Conservation (phyloP, 176 grass and related monocot genomes). For the Saccharum spontaneum region DNA sequence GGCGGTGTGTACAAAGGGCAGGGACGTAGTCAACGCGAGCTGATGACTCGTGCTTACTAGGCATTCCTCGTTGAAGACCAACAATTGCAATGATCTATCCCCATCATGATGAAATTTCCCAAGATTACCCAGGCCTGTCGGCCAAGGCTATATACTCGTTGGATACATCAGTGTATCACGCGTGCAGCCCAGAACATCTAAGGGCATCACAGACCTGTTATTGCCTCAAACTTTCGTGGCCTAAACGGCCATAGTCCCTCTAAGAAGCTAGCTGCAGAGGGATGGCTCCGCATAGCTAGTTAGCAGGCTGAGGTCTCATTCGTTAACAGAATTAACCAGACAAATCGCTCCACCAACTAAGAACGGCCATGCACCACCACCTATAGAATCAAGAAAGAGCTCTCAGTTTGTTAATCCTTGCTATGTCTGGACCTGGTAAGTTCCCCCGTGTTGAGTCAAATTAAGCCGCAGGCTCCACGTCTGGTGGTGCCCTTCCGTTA, state of each 20-base stretch:
- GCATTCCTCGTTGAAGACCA: constrained; percentile 76
- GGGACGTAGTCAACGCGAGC: too few relatives aligned
- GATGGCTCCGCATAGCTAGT: constrained; percentile 55
- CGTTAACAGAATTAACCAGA: constrained; percentile 73
- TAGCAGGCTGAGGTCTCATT: constrained; percentile 79
- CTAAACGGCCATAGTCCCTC: constrained; percentile 84
- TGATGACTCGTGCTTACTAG: constrained; percentile 55
- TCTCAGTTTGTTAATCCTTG: constrained; percentile 54
- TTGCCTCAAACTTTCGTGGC: constrained; percentile 86
- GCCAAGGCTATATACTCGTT: too few relatives aligned
- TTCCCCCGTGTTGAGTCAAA: constrained; percentile 50
- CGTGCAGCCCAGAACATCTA: too few relatives aligned
- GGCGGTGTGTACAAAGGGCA: too few relatives aligned
- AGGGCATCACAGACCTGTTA: constrained; percentile 44
- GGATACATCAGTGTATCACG: too few relatives aligned
- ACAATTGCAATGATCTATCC: constrained; percentile 75
- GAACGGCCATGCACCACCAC: constrained; percentile 25
- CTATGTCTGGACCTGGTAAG: constrained; percentile 53
- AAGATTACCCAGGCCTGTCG: constrained; percentile 47
- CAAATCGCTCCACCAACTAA: constrained; percentile 21
- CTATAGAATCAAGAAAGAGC: constrained; percentile 55
- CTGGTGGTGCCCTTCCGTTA: constrained; percentile 43
- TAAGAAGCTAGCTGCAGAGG: constrained; percentile 83
- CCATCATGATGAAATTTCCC: constrained; percentile 61
- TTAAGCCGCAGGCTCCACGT: constrained; percentile 32